phyloP scores from a whole-genome alignment of 768 basidiomycete species.

The Phanerodontia chrysosporium region DNA sequence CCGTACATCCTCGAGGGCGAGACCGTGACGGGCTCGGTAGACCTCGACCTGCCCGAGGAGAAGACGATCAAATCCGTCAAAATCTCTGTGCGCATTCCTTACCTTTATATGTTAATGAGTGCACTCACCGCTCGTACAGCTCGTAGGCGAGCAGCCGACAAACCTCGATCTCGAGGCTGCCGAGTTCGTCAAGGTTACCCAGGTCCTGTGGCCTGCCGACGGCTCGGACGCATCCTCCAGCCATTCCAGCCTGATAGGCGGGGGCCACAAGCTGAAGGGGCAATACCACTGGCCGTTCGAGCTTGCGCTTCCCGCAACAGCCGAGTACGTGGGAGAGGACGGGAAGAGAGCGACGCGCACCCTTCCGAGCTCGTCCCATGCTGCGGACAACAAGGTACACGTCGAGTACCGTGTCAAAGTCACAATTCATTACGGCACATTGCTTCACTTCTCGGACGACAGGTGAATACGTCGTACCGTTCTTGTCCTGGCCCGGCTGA shows the following conservation, averaged over 20 bases:
- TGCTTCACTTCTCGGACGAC: neutral
- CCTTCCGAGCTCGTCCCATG: constrained; percentile 19
- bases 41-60: constrained; percentile 6
- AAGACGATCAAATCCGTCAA: constrained; percentile 6
- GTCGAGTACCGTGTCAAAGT: constrained; percentile 17
- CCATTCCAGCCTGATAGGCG: neutral
- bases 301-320: constrained; percentile 15
- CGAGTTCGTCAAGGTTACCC: constrained; percentile 2
- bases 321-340: constrained; percentile 2
- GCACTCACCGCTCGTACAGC: neutral
- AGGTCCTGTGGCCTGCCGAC: constrained; percentile 11
- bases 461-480: neutral
- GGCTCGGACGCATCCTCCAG: neutral
- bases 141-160: constrained; percentile 8
- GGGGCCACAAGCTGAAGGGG: constrained; percentile 8
- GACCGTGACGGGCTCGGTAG: neutral
- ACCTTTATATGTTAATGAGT: neutral
- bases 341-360: constrained; percentile 7
- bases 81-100: neutral
- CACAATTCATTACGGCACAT: constrained; percentile 12
- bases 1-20: constrained; percentile 11
- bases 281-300: constrained; percentile 17
- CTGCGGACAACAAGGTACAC: constrained; percentile 3
- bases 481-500: neutral
- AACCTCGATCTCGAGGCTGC: neutral